Base-by-base conservation (phyloP, 805 yeast genomes). In the Wickerhamiella hasegawae region DNA sequence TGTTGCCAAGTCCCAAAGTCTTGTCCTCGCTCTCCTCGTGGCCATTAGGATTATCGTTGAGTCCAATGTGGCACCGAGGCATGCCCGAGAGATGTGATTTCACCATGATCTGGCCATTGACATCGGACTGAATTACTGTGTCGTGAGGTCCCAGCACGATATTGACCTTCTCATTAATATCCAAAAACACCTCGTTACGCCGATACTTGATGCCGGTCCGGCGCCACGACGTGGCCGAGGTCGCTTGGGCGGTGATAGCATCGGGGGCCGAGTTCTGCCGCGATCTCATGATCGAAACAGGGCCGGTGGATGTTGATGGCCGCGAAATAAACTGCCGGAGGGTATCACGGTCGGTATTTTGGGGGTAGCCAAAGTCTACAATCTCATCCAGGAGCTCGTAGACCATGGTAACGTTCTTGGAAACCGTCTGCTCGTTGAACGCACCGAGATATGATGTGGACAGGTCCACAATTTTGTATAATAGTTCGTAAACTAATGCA, bases 11-110 rank as follows among this genome's bases (percentile, higher is more conserved):
- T 44, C 34, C 52, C 58, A 35, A 46, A 42, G 8, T n/a, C 50
- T 40, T 6, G 45, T 40, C 11, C 45, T 36, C 8, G 43, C 40
- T 32, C n/a, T 38, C 45, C 3, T 40, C 43, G 17, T 30, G 36
- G 29, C 36, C 34, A 3, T 44, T 40, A 18, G 43, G 48, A 18
- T 45, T 45, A 41, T 78, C 84, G 41, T 74, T 72, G 32, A 87
- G 63, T 0, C 87, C 93, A 52, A 85, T 75, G 32, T 73, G 69
- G 53, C 95, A 85, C 18, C 67, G 66, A 0, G 96, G 95, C 68
- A 73, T 71, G 3, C 95, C 95, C 0, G 80, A 66, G 10, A 85
- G 56, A 29, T 73, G 81, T 0, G 87, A 62, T 33, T 75, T 73
- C 66, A 82, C 66, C 34, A 67, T 63, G 31, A 85, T 72, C 9